Conservation (phyloP, 192 early-diverging fungal genomes). For the Backusella macrospora region DNA sequence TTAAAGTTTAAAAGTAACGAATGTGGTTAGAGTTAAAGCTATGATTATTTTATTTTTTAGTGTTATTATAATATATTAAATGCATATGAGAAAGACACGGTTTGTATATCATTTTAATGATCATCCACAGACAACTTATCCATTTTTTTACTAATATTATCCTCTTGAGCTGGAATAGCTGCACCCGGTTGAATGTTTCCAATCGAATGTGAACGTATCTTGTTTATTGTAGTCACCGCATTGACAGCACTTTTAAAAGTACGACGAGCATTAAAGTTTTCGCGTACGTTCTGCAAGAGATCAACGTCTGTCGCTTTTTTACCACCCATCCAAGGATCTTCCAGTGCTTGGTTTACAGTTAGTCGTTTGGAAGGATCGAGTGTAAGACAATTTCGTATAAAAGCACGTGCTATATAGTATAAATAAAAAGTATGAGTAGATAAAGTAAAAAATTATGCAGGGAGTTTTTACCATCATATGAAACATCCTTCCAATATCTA, state of each 20-base stretch:
- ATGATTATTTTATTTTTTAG: too few relatives aligned
- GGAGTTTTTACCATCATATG: constrained; percentile 64
- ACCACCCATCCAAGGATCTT: constrained; percentile 80
- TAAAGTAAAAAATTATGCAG: background rate
- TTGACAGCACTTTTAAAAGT: constrained; percentile 66
- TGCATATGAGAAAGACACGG: too few relatives aligned
- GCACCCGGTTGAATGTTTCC: background rate
- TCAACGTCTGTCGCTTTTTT: constrained; percentile 65
- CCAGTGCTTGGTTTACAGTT: constrained; percentile 78
- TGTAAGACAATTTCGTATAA: constrained; percentile 65
- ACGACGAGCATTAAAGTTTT: constrained; percentile 71
- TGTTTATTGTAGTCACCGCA: constrained; percentile 63
- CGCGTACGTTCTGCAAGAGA: constrained; percentile 80
- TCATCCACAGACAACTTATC: background rate
- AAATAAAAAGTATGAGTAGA: background rate
- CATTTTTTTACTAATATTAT: background rate
- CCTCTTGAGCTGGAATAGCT: background rate
- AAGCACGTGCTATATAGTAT: constrained; percentile 61
- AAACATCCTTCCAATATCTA: constrained; percentile 80
- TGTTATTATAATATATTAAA: too few relatives aligned
- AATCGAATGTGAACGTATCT: constrained; percentile 33
- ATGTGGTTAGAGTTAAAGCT: too few relatives aligned
- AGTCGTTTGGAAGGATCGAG: constrained; percentile 73
- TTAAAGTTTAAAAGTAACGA: too few relatives aligned
- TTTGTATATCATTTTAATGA: background rate